A percentile compares a stretch with the other conserved stretches of the same genome.
These are phyloP conservation scores for Hypoxylon sp. DNA, from an alignment of 2,329 filamentous ascomycete species.

Conservation along the genomic window DNA sequence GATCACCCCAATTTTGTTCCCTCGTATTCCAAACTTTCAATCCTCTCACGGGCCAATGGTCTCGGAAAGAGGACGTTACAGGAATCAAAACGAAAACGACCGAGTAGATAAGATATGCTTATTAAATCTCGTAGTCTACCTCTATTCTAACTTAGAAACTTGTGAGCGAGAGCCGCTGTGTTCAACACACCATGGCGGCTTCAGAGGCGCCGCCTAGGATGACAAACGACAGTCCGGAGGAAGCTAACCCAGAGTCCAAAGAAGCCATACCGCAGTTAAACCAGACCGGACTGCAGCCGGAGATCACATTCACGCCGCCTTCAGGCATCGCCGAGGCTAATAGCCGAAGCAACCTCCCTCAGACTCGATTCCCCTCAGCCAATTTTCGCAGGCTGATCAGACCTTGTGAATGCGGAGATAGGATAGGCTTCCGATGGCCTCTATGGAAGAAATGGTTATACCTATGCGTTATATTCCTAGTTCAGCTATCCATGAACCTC, in stretches of 20 bases:
- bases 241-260: background rate
- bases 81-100: background rate
- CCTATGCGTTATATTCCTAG: slow-evolving; percentile 76
- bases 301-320: background rate
- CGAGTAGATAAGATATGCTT: slow-evolving; percentile 4
- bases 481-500: slow-evolving; percentile 82
- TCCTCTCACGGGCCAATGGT: background rate
- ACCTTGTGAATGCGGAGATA: slow-evolving; percentile 72
- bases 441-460: slow-evolving; percentile 76
- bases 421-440: slow-evolving; percentile 73
- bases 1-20: slow-evolving; percentile 15
- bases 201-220: background rate
- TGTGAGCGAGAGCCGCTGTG: background rate
- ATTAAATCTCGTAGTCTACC: background rate
- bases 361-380: background rate
- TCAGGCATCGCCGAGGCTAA: background rate
- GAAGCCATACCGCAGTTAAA: background rate
- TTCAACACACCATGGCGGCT: slow-evolving; percentile 10
- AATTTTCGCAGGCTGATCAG: slow-evolving; percentile 56
- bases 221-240: background rate
- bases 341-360: background rate
- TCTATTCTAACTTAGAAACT: background rate
- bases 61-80: background rate
- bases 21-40: slow-evolving; percentile 13
- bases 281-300: background rate